Evolutionary conservation across 192 early-diverging fungal species (phyloP).

Genomic region (Rhizophagus prolifer): DNA sequence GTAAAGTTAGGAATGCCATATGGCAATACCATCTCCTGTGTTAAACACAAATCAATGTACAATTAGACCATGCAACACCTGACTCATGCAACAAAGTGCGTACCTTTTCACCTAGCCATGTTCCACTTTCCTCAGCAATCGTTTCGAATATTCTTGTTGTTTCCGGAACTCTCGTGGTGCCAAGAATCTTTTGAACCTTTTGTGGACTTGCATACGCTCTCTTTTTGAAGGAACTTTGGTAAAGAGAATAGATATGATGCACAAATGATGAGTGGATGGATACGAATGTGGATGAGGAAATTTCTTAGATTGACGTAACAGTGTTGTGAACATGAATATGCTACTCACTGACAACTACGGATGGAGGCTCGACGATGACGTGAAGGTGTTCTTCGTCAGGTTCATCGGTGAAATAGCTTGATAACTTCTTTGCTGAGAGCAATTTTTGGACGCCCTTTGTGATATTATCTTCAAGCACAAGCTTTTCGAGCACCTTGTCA

Average conservation of each 20-base stretch:
- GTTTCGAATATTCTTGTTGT: conserved; percentile 38
- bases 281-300: no score
- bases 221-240: not conserved
- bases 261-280: not conserved
- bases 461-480: conserved; percentile 16
- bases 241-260: conserved; percentile 4
- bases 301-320: not conserved
- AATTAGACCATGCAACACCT: no score
- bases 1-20: conserved; percentile 32
- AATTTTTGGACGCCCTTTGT: conserved; percentile 1
- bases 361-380: no score
- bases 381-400: no score
- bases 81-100: conserved; percentile 6
- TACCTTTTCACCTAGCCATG: conserved; percentile 27
- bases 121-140: conserved; percentile 17
- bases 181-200: conserved; percentile 27
- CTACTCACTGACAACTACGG: conserved; percentile 9
- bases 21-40: conserved; percentile 22
- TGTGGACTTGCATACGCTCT: conserved; percentile 27
- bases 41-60: conserved; percentile 26
- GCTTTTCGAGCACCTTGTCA: conserved; percentile 2
- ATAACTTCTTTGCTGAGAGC: not conserved
- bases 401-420: no score
- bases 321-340: not conserved
- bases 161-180: conserved; percentile 24